Percentiles rank a stretch among this genome's conserved stretches.
These are phyloP conservation scores for Pseudogymnoascus sp. DNA, from an alignment of 2,329 filamentous ascomycete genomes.

Conservation along the genomic window DNA sequence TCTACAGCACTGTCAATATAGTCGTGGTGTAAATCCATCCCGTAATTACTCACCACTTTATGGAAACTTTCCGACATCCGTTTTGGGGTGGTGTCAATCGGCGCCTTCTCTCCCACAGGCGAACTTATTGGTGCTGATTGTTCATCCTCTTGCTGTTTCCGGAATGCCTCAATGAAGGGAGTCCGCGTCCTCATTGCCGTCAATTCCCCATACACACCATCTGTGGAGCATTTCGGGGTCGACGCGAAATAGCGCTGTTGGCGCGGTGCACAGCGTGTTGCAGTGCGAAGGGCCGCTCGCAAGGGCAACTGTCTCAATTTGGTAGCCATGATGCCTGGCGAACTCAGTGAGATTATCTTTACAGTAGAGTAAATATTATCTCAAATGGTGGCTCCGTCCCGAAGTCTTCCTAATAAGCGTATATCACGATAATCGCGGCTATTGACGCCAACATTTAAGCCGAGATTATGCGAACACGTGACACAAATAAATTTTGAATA, in stretches of 20 bases:
- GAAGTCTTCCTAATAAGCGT: not conserved
- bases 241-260: slow-evolving; percentile 19
- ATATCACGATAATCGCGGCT: not conserved
- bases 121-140: not conserved
- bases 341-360: not conserved
- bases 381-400: not conserved
- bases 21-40: not conserved
- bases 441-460: not conserved
- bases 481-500: not conserved
- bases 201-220: slow-evolving; percentile 54
- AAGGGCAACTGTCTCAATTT: not conserved
- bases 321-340: not conserved
- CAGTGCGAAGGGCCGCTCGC: not conserved
- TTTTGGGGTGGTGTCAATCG: slow-evolving; percentile 49
- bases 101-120: slow-evolving; percentile 28
- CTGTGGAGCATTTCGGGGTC: slow-evolving; percentile 24
- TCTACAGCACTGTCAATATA: slow-evolving; percentile 32
- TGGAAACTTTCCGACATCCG: slow-evolving; percentile 62
- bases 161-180: slow-evolving; percentile 63
- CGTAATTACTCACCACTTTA: slow-evolving; percentile 44
- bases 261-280: not conserved
- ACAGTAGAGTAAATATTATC: not conserved
- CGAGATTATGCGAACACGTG: not conserved
- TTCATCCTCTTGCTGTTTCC: slow-evolving; percentile 38
- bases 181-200: slow-evolving; percentile 54